Evolutionary conservation across 2,329 filamentous ascomycete genomes (phyloP).

Genomic region (Fonsecaea nubica): DNA sequence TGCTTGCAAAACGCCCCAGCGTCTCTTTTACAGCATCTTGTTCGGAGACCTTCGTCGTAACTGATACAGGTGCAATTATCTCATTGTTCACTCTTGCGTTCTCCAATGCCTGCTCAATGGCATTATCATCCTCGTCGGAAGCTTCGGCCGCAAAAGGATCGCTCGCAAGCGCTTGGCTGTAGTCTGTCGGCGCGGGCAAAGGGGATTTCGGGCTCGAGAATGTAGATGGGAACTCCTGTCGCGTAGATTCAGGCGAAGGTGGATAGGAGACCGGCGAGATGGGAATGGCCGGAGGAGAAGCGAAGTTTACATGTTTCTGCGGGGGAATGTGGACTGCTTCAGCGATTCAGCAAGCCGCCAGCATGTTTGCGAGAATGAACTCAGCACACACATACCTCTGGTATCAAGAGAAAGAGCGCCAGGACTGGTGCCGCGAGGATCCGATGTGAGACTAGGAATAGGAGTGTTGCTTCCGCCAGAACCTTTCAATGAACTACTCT

Average conservation of each 20-base stretch:
- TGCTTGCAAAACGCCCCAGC: slow-evolving; percentile 37
- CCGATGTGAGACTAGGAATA: slow-evolving; percentile 30
- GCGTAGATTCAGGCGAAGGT: slow-evolving; percentile 39
- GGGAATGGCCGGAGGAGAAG: slow-evolving; percentile 37
- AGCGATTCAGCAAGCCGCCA: slow-evolving; percentile 6
- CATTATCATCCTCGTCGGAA: slow-evolving; percentile 42
- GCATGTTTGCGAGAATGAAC: neutral
- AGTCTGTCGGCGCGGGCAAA: slow-evolving; percentile 24
- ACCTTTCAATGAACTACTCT: slow-evolving; percentile 47
- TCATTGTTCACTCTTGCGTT: slow-evolving; percentile 40
- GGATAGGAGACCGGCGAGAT: slow-evolving; percentile 40
- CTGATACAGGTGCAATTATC: slow-evolving; percentile 24
- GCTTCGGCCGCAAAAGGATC: slow-evolving; percentile 50
- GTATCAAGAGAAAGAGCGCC: slow-evolving; percentile 37
- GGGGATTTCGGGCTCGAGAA: slow-evolving; percentile 26
- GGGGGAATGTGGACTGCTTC: slow-evolving; percentile 25
- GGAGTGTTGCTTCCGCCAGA: slow-evolving; percentile 43
- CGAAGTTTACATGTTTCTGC: slow-evolving; percentile 40
- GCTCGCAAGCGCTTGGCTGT: slow-evolving; percentile 42
- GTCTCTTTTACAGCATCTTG: slow-evolving; percentile 37
- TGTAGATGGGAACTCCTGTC: slow-evolving; percentile 33
- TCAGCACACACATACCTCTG: slow-evolving; percentile 31
- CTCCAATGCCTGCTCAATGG: slow-evolving; percentile 39
- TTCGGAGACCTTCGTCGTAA: neutral
- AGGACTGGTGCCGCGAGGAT: slow-evolving; percentile 33